Evolutionary conservation across 345 rosid genomes (phyloP).

Genomic region (Arabis alpina): DNA sequence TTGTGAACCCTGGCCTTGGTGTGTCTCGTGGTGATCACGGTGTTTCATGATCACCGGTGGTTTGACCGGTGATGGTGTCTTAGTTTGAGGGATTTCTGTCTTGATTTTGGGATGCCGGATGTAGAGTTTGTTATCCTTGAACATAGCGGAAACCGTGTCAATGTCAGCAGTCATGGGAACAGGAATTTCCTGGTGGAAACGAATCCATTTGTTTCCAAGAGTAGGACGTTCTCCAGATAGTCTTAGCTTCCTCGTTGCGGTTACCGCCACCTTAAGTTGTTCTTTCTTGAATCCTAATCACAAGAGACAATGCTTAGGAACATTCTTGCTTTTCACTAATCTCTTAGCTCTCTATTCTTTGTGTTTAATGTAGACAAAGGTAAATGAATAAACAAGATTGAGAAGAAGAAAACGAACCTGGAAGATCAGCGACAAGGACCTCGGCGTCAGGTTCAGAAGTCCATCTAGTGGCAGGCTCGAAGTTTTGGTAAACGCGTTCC

Average conservation of each 20-base stretch:
- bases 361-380: conserved; percentile 15
- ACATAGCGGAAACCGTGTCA: conserved; percentile 43
- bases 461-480: conserved; percentile 43
- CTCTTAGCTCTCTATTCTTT: background rate
- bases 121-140: conserved; percentile 47
- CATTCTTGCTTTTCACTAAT: conserved; percentile 8
- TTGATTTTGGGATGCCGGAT: conserved; percentile 39
- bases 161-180: conserved; percentile 36
- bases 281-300: conserved; percentile 47
- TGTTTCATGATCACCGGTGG: conserved; percentile 34
- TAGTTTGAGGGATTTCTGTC: conserved; percentile 36
- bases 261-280: conserved; percentile 42
- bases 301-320: conserved; percentile 27
- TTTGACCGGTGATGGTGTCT: conserved; percentile 34
- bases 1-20: conserved; percentile 30
- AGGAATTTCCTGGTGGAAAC: conserved; percentile 38
- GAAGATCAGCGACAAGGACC: conserved; percentile 44
- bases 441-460: conserved; percentile 44
- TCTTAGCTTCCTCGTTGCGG: conserved; percentile 41
- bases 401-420: conserved; percentile 39
- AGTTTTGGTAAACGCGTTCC: conserved; percentile 39
- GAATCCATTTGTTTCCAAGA: conserved; percentile 45
- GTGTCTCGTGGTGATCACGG: conserved; percentile 25
- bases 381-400: conserved; percentile 28
- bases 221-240: conserved; percentile 44